Conservation (phyloP, 2,329 filamentous ascomycete genomes). For the Thelonectria olida region DNA sequence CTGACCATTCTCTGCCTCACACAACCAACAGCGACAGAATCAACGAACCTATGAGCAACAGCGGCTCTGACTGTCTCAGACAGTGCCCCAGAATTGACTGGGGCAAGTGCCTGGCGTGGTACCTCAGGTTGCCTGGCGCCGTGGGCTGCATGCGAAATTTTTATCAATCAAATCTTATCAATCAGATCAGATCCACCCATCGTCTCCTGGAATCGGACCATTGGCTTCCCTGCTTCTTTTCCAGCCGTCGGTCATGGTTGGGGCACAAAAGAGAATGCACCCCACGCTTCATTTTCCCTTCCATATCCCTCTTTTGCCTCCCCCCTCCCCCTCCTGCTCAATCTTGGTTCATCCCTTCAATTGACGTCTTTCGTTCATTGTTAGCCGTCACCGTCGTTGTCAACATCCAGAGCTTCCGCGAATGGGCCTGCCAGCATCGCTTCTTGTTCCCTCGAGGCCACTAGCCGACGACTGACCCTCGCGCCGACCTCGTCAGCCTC, state of each 20-base stretch:
- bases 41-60: conserved; percentile 3
- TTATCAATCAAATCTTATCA: conserved; percentile 62
- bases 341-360: conserved; percentile 1
- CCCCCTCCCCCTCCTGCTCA: conserved; percentile 14
- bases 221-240: conserved; percentile 33
- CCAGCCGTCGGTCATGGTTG: conserved; percentile 38
- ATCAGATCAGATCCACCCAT: conserved; percentile 52
- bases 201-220: conserved; percentile 48
- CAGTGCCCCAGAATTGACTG: conserved; percentile 4
- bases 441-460: conserved; percentile 4
- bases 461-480: conserved; percentile 7
- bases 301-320: conserved; percentile 21
- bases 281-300: conserved; percentile 37
- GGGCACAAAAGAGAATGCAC: conserved; percentile 42
- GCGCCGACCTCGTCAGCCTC: background rate
- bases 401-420: background rate
- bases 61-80: conserved; percentile 7
- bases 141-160: conserved; percentile 37
- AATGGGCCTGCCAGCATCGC: conserved; percentile 10
- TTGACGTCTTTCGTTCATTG: conserved; percentile 25
- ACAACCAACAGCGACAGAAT: background rate
- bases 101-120: conserved; percentile 28
- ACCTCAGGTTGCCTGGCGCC: conserved; percentile 31
- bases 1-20: background rate
- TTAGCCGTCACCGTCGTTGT: conserved; percentile 1